Percentiles rank a stretch among this genome's conserved stretches.
Evolutionary conservation across 352 stramenopile genomes (phyloP).

Genomic region (Phytopythium delawarense): DNA sequence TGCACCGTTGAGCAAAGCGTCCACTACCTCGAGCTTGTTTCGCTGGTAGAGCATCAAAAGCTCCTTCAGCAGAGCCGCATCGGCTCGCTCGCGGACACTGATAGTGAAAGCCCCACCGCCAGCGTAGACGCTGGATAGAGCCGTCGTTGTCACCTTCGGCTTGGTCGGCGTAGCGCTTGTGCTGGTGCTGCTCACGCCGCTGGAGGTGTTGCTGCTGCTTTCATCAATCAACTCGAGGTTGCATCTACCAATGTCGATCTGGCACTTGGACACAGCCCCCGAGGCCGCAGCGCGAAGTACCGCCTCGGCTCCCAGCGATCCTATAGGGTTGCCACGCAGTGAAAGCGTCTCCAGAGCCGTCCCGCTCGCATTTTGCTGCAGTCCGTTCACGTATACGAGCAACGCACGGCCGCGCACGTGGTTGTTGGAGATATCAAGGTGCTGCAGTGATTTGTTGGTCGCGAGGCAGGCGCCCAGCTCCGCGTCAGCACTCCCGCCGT

Average conservation of each 20-base stretch:
- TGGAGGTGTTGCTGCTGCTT: not conserved
- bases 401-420: conserved; percentile 58
- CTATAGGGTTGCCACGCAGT: conserved; percentile 67
- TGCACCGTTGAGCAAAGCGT: conserved; percentile 38
- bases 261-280: conserved; percentile 40
- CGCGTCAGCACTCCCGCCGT: conserved; percentile 57
- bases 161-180: not conserved
- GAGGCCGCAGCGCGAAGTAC: conserved; percentile 49
- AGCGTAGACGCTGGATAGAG: not conserved
- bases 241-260: conserved; percentile 60
- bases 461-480: conserved; percentile 58
- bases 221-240: conserved; percentile 60
- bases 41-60: conserved; percentile 49
- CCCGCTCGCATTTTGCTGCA: conserved; percentile 42
- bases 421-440: conserved; percentile 66
- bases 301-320: conserved; percentile 48
- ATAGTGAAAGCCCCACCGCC: conserved; percentile 32
- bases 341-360: conserved; percentile 41
- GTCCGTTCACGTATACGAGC: conserved; percentile 54
- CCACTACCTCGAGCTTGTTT: conserved; percentile 55
- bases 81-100: conserved; percentile 43
- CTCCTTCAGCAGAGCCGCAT: conserved; percentile 51
- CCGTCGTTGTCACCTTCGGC: not conserved
- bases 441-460: conserved; percentile 57
- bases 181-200: not conserved